phyloP scores from a whole-genome alignment of 352 stramenopile genomes.

The Globisporangium paddicum region DNA sequence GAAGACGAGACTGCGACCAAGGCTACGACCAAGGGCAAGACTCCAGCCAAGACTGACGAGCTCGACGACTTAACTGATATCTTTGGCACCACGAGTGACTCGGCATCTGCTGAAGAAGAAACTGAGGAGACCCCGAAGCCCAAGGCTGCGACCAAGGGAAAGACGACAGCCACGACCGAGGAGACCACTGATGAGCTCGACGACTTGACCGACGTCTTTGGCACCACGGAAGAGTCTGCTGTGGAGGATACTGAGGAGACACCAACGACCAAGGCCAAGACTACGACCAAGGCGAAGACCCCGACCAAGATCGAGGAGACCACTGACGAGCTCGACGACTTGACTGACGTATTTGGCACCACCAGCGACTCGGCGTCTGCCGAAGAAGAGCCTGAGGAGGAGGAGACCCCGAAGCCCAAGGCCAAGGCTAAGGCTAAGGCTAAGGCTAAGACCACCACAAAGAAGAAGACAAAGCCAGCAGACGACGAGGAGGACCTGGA shows the following conservation, averaged over 20 bases:
- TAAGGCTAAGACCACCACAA: neutral
- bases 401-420: neutral
- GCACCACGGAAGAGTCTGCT: neutral
- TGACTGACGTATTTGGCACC: neutral
- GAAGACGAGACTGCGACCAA: no score
- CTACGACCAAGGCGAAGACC: neutral
- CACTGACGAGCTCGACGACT: neutral
- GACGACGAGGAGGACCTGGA: neutral
- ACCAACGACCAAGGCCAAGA: neutral
- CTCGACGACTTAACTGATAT: no score
- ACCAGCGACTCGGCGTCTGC: neutral
- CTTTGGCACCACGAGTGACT: no score
- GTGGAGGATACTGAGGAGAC: neutral
- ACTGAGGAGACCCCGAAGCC: neutral
- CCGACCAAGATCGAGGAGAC: no score
- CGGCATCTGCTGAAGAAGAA: neutral
- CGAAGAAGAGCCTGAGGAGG: neutral
- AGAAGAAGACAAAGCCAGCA: neutral
- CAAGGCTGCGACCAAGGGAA: neutral
- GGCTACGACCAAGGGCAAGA: no score
- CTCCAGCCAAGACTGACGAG: no score
- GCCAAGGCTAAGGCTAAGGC: neutral
- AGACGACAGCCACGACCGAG: neutral
- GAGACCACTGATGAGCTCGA: neutral
- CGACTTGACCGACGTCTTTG: neutral